Conservation (phyloP, 257 asterid genomes). For the Rauvolfia tetraphylla region DNA sequence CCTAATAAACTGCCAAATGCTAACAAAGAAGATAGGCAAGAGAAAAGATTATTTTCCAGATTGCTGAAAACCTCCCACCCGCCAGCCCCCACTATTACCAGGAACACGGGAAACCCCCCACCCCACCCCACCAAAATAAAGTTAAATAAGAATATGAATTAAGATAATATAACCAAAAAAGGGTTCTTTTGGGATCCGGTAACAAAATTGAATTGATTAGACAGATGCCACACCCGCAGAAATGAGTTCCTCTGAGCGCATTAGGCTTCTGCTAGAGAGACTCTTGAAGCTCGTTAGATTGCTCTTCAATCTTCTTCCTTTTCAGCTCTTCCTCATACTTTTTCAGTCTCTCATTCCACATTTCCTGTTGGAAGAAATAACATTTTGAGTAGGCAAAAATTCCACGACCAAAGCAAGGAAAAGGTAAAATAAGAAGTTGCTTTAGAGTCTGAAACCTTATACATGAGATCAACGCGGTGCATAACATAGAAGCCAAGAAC, state of each 20-base stretch:
- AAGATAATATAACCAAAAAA: background rate
- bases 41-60: background rate
- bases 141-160: too few relatives aligned
- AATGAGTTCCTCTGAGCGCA: background rate
- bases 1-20: background rate
- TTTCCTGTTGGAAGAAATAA: slow-evolving; percentile 37
- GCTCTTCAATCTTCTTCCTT: slow-evolving; percentile 42
- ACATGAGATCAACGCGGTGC: slow-evolving; percentile 77
- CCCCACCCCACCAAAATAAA: background rate
- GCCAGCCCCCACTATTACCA: background rate
- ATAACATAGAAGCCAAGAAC: slow-evolving; percentile 68
- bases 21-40: background rate
- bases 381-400: too few relatives aligned
- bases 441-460: slow-evolving; percentile 47
- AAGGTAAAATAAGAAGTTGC: background rate
- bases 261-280: slow-evolving; percentile 24
- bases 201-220: background rate
- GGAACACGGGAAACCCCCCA: background rate
- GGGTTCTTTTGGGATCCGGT: background rate
- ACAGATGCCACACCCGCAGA: slow-evolving; percentile 7
- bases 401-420: background rate
- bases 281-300: slow-evolving; percentile 47
- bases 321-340: slow-evolving; percentile 75
- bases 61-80: background rate
- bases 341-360: slow-evolving; percentile 79